Base-by-base conservation (phyloP, 306 rosid species). In the Acmispon strigosus region DNA sequence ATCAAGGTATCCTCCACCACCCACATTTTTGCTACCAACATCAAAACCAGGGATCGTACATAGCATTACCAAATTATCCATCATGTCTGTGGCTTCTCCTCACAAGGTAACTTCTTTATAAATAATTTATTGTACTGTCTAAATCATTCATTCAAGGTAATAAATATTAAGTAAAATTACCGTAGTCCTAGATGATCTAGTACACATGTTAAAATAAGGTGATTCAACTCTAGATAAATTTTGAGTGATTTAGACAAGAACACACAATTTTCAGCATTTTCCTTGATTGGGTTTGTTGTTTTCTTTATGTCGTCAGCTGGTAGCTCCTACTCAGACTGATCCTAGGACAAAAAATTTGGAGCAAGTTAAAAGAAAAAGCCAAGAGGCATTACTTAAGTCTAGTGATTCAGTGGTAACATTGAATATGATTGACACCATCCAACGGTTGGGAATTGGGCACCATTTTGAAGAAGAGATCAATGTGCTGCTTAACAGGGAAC, bases 391-490 rank as follows among this genome's bases (percentile, higher is more conserved):
- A 50, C 41, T 24, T 19, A 72, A 34, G 1, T 67, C 74, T 0
- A 39, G 20, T 0, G 82, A 73, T 68, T 77, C 80, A n/a, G 2
- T 53, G 11, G 65, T 9, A 34, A 51, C 56, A 15, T 12, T 83
- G 69, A 57, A 72, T 42, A 66, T 80, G 79, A 76, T 79, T 12
- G 84, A 80, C 67, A 68, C 20, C 34, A 76, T 80, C 57, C 87
- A 83, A 56, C 44, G 73, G 57, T 44, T 80, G 2, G 84, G 84
- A 44, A 76, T 83, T 41, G 50, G 73, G 0, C 84, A 80, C 49
- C 82, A 76, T 51, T 48, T 80, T 5, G 55, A 80, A 44, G 64
- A 83, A 62, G 80, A 76, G 18, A 68, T 76, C 12, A 20, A 62
- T 7, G 0, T 10, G 2, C 69, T 49, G 16, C 80, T 76, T 15